Evolutionary conservation across 2,329 filamentous ascomycete genomes (phyloP).

Genomic region (Pezicula neosporulosa): DNA sequence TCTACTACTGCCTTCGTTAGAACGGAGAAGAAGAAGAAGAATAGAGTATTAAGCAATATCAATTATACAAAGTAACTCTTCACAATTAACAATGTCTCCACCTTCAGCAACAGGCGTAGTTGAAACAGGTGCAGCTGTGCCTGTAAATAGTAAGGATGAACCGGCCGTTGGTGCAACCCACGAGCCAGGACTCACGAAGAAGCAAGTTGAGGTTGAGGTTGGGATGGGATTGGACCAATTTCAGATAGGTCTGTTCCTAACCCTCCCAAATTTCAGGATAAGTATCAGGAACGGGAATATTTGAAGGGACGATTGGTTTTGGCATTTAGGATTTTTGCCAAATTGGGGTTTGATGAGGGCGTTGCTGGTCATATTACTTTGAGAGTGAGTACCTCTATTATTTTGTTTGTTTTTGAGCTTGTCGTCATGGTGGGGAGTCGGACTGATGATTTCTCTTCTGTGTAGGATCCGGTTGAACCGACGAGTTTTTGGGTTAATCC

Average conservation of each 20-base stretch:
- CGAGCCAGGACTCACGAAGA: constrained; percentile 16
- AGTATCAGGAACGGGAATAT: constrained; percentile 31
- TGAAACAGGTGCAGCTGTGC: too few species aligned
- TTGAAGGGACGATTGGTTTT: constrained; percentile 40
- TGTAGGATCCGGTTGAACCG: constrained; percentile 29
- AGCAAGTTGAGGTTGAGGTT: too few species aligned
- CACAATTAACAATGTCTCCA: too few species aligned
- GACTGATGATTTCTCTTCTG: background rate
- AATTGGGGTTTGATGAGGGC: constrained; percentile 42
- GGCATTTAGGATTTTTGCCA: constrained; percentile 45
- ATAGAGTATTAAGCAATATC: too few species aligned
- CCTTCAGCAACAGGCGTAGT: too few species aligned
- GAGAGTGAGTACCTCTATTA: constrained; percentile 17
- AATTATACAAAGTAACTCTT: too few species aligned
- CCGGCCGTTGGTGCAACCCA: constrained; percentile 4
- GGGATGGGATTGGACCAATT: too few species aligned
- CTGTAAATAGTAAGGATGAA: too few species aligned
- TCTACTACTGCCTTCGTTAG: too few species aligned
- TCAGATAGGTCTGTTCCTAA: background rate
- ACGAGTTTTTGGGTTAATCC: constrained; percentile 31
- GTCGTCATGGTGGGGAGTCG: background rate
- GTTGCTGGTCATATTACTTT: constrained; percentile 43
- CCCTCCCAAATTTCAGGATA: constrained; percentile 23
- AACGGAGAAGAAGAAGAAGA: too few species aligned
- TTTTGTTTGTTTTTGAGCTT: background rate